Percentiles rank a stretch among this genome's conserved stretches.
phyloP scores from a whole-genome alignment of 805 yeast species.

The Metschnikowia cubensis region DNA sequence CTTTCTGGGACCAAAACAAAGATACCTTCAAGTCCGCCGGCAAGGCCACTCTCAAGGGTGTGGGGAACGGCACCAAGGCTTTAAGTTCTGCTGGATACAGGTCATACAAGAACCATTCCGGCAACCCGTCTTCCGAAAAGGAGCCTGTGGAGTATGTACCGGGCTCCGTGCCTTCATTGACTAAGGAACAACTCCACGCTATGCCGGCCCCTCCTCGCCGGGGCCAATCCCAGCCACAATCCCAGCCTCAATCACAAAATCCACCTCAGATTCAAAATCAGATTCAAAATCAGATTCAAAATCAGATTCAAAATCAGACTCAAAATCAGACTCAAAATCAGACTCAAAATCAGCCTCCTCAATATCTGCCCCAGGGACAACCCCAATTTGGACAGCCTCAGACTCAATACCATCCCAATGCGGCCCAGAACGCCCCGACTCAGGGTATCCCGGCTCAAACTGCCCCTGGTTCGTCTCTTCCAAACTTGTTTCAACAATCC shows the following conservation, averaged over 20 bases:
- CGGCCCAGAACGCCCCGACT: too few species aligned
- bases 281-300: background rate
- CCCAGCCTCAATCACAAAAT: background rate
- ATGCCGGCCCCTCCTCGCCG: conserved; percentile 47
- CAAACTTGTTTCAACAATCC: conserved; percentile 3
- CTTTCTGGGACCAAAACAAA: conserved; percentile 52
- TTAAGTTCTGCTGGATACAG: conserved; percentile 48
- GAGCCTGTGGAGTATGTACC: background rate
- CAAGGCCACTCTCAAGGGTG: conserved; percentile 45
- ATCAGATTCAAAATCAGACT: background rate
- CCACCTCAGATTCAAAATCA: background rate
- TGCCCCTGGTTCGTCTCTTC: too few species aligned
- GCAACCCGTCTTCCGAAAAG: conserved; percentile 23
- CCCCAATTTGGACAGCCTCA: too few species aligned
- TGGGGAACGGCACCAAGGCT: conserved; percentile 48
- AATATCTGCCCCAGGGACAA: too few species aligned
- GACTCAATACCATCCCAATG: too few species aligned
- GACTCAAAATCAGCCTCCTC: too few species aligned
- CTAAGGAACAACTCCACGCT: conserved; percentile 25
- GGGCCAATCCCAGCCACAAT: background rate
- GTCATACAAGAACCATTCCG: conserved; percentile 43
- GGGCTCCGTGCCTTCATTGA: conserved; percentile 13
- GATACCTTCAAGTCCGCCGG: conserved; percentile 49
- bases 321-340: too few species aligned
- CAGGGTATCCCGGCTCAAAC: too few species aligned